Base-by-base conservation (phyloP, 352 stramenopile species). In the Phytophthora chlamydospora region DNA sequence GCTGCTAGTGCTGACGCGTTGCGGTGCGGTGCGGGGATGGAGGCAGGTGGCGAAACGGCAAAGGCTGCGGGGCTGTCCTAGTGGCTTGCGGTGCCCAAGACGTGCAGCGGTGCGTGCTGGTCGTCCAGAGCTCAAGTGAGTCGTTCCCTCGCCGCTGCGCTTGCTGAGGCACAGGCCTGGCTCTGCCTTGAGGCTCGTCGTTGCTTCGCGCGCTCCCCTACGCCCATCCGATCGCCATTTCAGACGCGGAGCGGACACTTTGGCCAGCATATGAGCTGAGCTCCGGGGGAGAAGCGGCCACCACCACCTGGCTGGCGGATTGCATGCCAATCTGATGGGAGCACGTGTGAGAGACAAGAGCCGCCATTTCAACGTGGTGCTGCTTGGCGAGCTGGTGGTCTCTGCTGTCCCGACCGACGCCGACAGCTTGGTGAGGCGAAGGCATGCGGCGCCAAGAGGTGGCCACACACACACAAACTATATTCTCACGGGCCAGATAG, bases 291-390 rank as follows among this genome's bases (percentile, higher is more conserved):
- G 35, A 66, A 55, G 49, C 47, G 41, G 17, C 29, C 32, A n/a
- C 3, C 24, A 13, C 29, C 36, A 64, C 45, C 34, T 50, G 41
- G 17, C 34, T 14, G 46, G 33, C 58, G 45, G 32, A 10, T 31
- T 54, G 34, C n/a, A 62, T 62, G 53, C 59, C 60, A 66, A 73
- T 73, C 65, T 73, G 65, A 73, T 73, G 49, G 54, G 65, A 64
- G 52, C 45, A 39, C 48, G 48, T 27, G 36, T 39, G 24, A 73
- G 43, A 69, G 60, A 69, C 47, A 48, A 42, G 41, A 66, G 27
- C 16, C 40, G 7, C 19, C 19, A 33, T 47, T 41, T 33, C 27
- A 21, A 35, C 38, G 39, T 40, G 42, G n/a, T 31, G 9, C 38
- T 27, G 29, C 34, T 51, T 51, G 39, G 35, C 41, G 40, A 19